Percentiles rank a stretch among this genome's conserved stretches.
Evolutionary conservation across 305 asterid species (phyloP).

Genomic region (Solanum hybrid): DNA sequence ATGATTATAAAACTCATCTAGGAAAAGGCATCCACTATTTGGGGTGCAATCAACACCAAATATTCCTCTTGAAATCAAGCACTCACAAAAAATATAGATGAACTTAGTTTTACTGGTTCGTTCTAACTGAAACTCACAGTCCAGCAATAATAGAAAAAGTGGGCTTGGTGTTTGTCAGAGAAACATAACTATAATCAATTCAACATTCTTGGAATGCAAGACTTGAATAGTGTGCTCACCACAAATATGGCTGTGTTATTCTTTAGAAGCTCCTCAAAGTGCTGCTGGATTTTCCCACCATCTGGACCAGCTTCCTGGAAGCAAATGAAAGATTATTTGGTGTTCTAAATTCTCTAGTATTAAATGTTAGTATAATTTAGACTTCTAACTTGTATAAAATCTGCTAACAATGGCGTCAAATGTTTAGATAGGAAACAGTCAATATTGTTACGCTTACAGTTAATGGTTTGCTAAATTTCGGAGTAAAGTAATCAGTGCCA

Average conservation of each 20-base stretch:
- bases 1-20: neutral
- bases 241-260: slow-evolving; percentile 74
- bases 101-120: neutral
- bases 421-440: neutral
- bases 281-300: slow-evolving; percentile 82
- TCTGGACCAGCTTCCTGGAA: slow-evolving; percentile 96
- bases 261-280: slow-evolving; percentile 90
- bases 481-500: neutral
- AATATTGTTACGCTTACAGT: neutral
- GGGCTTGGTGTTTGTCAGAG: neutral
- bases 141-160: neutral
- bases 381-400: neutral
- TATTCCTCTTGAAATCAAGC: neutral
- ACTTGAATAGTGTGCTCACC: slow-evolving; percentile 33
- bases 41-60: neutral
- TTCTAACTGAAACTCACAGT: neutral
- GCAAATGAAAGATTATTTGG: slow-evolving; percentile 3
- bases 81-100: neutral
- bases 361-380: slow-evolving; percentile 3
- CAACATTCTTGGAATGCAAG: neutral
- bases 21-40: neutral
- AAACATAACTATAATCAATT: neutral
- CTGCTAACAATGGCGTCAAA: neutral
- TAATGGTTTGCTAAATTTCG: neutral
- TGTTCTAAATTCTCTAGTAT: neutral